A percentile compares a stretch with the other conserved stretches of the same genome.
These are phyloP conservation scores for Aphanoascus verrucosus DNA, from an alignment of 2,329 filamentous ascomycete genomes.

Conservation along the genomic window DNA sequence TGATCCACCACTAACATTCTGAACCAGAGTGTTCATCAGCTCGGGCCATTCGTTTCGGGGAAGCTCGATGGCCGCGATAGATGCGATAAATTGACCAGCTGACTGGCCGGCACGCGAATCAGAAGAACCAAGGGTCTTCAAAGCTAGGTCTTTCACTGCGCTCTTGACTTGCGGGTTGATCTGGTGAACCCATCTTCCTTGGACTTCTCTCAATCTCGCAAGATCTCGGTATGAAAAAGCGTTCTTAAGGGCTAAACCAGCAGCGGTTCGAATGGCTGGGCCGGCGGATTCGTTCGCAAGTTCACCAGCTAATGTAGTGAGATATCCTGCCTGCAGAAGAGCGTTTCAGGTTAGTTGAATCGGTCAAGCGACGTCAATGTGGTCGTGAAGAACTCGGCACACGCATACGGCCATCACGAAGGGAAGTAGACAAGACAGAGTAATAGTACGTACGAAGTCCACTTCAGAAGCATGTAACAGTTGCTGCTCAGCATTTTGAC, in stretches of 20 bases:
- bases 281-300: slow-evolving; percentile 81
- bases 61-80: slow-evolving; percentile 88
- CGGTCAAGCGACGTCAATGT: background rate
- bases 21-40: slow-evolving; percentile 76
- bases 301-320: slow-evolving; percentile 83
- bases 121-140: slow-evolving; percentile 71
- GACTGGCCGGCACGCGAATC: slow-evolving; percentile 78
- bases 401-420: background rate
- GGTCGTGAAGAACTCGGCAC: background rate
- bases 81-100: slow-evolving; percentile 87
- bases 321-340: slow-evolving; percentile 65
- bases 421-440: slow-evolving; percentile 10
- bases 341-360: background rate
- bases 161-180: slow-evolving; percentile 72
- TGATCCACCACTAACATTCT: slow-evolving; percentile 78
- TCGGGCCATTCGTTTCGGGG: slow-evolving; percentile 89
- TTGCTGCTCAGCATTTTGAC: slow-evolving; percentile 87
- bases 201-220: slow-evolving; percentile 74
- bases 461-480: slow-evolving; percentile 83
- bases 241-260: slow-evolving; percentile 95
- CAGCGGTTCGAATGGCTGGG: slow-evolving; percentile 79
- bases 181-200: slow-evolving; percentile 82
- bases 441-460: slow-evolving; percentile 66
- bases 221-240: slow-evolving; percentile 91
- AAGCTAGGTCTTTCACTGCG: slow-evolving; percentile 78